Percentiles rank a stretch among this genome's conserved stretches.
These are phyloP conservation scores for Monilinia vaccinii-corymbosi DNA, from an alignment of 2,329 filamentous ascomycete species.

Conservation along the genomic window DNA sequence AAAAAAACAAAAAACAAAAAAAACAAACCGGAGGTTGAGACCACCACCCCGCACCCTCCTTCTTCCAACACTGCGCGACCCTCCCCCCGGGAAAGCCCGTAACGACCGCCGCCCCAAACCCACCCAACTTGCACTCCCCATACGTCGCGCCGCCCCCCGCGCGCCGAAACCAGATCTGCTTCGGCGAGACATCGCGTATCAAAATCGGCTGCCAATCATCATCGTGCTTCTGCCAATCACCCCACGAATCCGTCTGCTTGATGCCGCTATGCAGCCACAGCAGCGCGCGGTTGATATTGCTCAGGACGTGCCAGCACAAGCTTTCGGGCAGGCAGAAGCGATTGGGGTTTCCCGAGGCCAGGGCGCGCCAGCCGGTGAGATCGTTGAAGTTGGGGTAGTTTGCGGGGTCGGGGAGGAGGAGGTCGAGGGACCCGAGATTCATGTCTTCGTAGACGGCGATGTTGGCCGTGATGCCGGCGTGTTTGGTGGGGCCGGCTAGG, in stretches of 20 bases:
- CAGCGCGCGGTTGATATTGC: constrained; percentile 39
- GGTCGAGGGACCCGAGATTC: constrained; percentile 40
- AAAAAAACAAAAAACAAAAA: no score
- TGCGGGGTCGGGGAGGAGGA: constrained; percentile 30
- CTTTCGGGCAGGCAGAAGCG: constrained; percentile 37
- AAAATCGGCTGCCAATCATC: constrained; percentile 43
- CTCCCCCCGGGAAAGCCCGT: constrained; percentile 15
- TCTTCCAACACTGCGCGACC: constrained; percentile 13
- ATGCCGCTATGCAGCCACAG: constrained; percentile 44
- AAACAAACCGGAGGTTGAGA: neutral
- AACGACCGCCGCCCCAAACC: constrained; percentile 33
- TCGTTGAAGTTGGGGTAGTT: constrained; percentile 14
- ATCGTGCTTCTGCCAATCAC: constrained; percentile 26
- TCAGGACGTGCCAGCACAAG: constrained; percentile 47
- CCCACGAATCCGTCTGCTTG: constrained; percentile 21
- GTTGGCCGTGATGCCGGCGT: constrained; percentile 16
- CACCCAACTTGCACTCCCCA: constrained; percentile 45
- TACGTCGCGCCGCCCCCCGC: constrained; percentile 41
- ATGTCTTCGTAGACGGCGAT: constrained; percentile 44
- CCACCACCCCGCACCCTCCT: constrained; percentile 11
- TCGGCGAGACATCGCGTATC: constrained; percentile 38
- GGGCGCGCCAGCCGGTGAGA: constrained; percentile 17
- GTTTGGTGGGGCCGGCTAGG: constrained; percentile 5
- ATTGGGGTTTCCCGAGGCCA: constrained; percentile 21
- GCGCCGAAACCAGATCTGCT: constrained; percentile 43